A percentile compares a stretch with the other conserved stretches of the same genome.
These are phyloP conservation scores for Fomitopsis pulvina DNA, from an alignment of 768 basidiomycete genomes.

Conservation along the genomic window DNA sequence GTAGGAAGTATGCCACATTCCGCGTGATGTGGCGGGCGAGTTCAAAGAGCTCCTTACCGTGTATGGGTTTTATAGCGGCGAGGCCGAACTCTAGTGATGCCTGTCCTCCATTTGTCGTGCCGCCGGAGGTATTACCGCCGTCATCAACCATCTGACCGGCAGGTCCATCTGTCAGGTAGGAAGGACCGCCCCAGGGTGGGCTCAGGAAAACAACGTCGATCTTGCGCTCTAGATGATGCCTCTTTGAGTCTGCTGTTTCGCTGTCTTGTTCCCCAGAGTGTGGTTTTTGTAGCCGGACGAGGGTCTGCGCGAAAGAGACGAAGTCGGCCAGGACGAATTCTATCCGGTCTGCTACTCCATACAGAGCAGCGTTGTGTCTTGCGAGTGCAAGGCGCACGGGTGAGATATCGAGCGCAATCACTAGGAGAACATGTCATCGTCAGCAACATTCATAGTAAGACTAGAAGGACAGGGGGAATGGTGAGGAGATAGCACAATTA, in stretches of 20 bases:
- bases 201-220: constrained; percentile 92
- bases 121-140: constrained; percentile 3
- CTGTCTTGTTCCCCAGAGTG: not conserved
- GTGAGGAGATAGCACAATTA: not conserved
- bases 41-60: constrained; percentile 75
- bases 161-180: constrained; percentile 41
- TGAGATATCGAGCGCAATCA: constrained; percentile 90
- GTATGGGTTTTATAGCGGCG: constrained; percentile 67
- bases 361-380: constrained; percentile 87
- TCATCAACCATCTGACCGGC: not conserved
- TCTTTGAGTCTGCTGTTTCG: constrained; percentile 25
- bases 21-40: constrained; percentile 64
- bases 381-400: constrained; percentile 83
- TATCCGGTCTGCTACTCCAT: constrained; percentile 92
- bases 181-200: constrained; percentile 93
- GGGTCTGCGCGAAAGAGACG: constrained; percentile 63
- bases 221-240: constrained; percentile 35
- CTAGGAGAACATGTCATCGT: constrained; percentile 32
- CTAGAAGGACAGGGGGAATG: not conserved
- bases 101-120: constrained; percentile 10
- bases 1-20: constrained; percentile 88
- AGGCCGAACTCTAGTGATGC: constrained; percentile 60
- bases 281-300: constrained; percentile 12
- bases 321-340: constrained; percentile 91
- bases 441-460: not conserved